phyloP scores from a whole-genome alignment of 441 rosid species.

The Adansonia rubrostipa region DNA sequence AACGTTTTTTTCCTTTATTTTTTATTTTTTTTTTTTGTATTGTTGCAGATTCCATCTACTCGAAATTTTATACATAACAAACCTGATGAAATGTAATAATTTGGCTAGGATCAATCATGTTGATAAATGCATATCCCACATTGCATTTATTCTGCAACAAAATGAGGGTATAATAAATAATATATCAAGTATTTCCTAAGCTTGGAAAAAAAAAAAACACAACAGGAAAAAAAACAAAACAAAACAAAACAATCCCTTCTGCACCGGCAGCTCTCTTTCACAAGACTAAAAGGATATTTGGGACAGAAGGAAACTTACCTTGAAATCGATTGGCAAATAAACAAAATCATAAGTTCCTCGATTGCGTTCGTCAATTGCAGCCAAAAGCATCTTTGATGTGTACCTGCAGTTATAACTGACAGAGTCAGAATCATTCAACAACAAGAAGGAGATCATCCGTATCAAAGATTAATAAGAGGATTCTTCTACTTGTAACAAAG shows the following conservation, averaged over 20 bases:
- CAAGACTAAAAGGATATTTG: too few species aligned
- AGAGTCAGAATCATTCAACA: too few species aligned
- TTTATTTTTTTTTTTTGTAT: too few species aligned
- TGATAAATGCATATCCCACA: conserved; percentile 58
- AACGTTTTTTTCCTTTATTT: too few species aligned
- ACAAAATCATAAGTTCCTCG: conserved; percentile 74
- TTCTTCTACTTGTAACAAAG: background rate
- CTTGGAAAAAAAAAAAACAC: too few species aligned
- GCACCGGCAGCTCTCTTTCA: too few species aligned
- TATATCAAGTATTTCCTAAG: too few species aligned
- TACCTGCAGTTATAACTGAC: conserved; percentile 44
- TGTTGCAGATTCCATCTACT: too few species aligned
- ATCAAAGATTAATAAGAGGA: background rate
- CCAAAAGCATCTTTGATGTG: conserved; percentile 80
- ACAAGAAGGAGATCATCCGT: background rate
- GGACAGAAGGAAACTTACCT: conserved; percentile 42
- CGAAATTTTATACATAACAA: background rate
- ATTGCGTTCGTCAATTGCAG: conserved; percentile 74
- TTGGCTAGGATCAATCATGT: conserved; percentile 53
- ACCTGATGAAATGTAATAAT: conserved; percentile 54
- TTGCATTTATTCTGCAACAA: conserved; percentile 52
- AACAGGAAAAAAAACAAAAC: too few species aligned
- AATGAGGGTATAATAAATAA: too few species aligned
- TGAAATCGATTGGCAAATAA: conserved; percentile 78
- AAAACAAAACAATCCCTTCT: too few species aligned